Base-by-base conservation (phyloP, 305 asterid species). In the Galium porrigens region DNA sequence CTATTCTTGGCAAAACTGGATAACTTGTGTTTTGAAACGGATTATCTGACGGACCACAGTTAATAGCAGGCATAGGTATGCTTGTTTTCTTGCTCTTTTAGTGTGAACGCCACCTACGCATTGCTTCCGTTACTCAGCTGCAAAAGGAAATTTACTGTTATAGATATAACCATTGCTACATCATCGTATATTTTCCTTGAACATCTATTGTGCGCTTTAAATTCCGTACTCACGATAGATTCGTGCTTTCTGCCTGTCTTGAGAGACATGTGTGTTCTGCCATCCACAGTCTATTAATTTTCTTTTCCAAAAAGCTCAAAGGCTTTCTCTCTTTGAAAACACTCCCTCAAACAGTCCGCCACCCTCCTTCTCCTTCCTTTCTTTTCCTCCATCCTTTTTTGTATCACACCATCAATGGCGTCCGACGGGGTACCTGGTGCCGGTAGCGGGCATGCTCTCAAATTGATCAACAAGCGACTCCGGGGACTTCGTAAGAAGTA, bases 401-500 rank as follows among this genome's bases (percentile, higher is more conserved):
- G 39, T 14, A 14, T 9, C 18, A 1, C 1, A 7, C 20, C 39
- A 14, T 53, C 34, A 20, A 79, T 82, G 89, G 86, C 86, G 74
- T 64, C 73, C 12, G 33, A 70, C 48, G 67, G 54, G 55, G 63
- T 78, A 18, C 70, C 83, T 32, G 84, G 80, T 18, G 46, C 57
- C 75, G 34, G 20, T 58, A 88, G 82, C 3, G 90, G 97, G 6
- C 90, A 90, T 0, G 90, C 86, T 5, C 76, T 84, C 4, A 74
- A 3, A 63, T 60, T 88, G 3, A 66, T 90, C 75, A 81, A 77
- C 83, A 90, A 82, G 76, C 89, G 95, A 77, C 81, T 90, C 56
- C 86, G 94, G 17, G 84, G 83, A 32, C 76, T 88, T 55, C 83
- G 84, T 20, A 88, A 90, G 72, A 88, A 88, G 55, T 75, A 77